phyloP scores from a whole-genome alignment of 2,329 filamentous ascomycete species.

The Pyricularia sp. region DNA sequence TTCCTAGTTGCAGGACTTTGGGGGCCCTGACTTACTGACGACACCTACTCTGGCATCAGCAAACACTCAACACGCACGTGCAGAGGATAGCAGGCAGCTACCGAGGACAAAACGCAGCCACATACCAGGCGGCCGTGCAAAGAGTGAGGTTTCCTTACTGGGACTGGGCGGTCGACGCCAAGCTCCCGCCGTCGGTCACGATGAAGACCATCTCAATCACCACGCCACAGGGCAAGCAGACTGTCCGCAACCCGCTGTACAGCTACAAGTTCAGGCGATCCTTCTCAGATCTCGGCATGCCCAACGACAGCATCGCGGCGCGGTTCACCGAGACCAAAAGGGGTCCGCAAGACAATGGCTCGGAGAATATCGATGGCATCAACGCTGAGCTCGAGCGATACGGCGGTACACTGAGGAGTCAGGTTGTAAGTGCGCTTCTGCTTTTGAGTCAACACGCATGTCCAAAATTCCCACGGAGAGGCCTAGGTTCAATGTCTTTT shows the following conservation, averaged over 20 bases:
- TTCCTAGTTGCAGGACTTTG: neutral
- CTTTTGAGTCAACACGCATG: neutral
- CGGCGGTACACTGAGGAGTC: slow-evolving; percentile 17
- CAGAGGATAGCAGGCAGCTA: slow-evolving; percentile 36
- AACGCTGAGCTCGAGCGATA: slow-evolving; percentile 13
- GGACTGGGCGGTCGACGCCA: slow-evolving; percentile 39
- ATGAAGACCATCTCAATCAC: slow-evolving; percentile 16
- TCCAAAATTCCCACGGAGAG: slow-evolving; percentile 18
- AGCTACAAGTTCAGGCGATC: slow-evolving; percentile 35
- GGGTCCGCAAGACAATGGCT: slow-evolving; percentile 21
- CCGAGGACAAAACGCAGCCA: slow-evolving; percentile 18
- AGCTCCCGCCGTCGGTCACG: slow-evolving; percentile 31
- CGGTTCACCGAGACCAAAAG: slow-evolving; percentile 27
- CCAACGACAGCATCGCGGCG: slow-evolving; percentile 7
- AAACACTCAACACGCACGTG: slow-evolving; percentile 38
- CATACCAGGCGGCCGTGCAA: slow-evolving; percentile 35
- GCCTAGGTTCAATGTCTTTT: neutral
- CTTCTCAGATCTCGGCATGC: slow-evolving; percentile 10
- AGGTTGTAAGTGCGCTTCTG: slow-evolving; percentile 12
- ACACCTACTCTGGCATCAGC: slow-evolving; percentile 23
- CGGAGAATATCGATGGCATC: slow-evolving; percentile 23
- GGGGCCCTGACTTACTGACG: neutral
- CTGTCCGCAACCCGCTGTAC: slow-evolving; percentile 39
- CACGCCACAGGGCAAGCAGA: slow-evolving; percentile 14
- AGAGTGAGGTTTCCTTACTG: slow-evolving; percentile 40